Conservation (phyloP, 768 basidiomycete species). For the Lentinula raphanica region DNA sequence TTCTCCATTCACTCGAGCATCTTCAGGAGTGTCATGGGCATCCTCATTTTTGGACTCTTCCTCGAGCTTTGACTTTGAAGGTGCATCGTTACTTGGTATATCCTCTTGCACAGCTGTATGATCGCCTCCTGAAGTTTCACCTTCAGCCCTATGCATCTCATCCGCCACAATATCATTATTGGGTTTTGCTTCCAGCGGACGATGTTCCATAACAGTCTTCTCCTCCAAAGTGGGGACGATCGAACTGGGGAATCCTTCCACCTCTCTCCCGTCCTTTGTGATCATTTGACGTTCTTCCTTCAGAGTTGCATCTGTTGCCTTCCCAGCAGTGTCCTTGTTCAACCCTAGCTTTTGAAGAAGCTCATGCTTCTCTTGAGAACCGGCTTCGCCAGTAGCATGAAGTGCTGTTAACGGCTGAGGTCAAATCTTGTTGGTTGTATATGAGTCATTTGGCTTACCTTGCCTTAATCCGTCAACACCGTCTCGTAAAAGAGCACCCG, state of each 20-base stretch:
- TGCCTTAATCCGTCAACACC: conserved; percentile 37
- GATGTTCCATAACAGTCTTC: conserved; percentile 49
- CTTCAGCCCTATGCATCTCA: conserved; percentile 18
- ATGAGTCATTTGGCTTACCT: conserved; percentile 34
- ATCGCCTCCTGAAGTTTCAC: conserved; percentile 1
- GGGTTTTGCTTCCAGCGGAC: conserved; percentile 30
- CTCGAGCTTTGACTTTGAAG: neutral
- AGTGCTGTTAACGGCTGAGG: conserved; percentile 27
- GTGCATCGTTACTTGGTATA: neutral
- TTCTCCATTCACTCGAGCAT: conserved; percentile 32
- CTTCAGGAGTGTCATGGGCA: conserved; percentile 19
- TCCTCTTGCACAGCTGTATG: neutral
- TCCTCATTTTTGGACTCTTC: neutral
- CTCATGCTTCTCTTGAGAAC: conserved; percentile 29
- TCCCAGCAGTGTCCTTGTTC: conserved; percentile 32
- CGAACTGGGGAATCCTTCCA: conserved; percentile 54
- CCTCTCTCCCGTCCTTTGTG: conserved; percentile 44
- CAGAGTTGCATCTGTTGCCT: conserved; percentile 34
- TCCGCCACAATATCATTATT: conserved; percentile 23
- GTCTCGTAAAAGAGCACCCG: conserved; percentile 28
- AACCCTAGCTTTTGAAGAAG: conserved; percentile 38
- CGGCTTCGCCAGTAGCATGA: conserved; percentile 33
- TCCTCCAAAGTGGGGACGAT: conserved; percentile 70
- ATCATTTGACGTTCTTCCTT: conserved; percentile 49
- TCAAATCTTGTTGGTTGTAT: conserved; percentile 9